Base-by-base conservation (phyloP, 306 rosid genomes). In the peach (Prunus persica) region DNA sequence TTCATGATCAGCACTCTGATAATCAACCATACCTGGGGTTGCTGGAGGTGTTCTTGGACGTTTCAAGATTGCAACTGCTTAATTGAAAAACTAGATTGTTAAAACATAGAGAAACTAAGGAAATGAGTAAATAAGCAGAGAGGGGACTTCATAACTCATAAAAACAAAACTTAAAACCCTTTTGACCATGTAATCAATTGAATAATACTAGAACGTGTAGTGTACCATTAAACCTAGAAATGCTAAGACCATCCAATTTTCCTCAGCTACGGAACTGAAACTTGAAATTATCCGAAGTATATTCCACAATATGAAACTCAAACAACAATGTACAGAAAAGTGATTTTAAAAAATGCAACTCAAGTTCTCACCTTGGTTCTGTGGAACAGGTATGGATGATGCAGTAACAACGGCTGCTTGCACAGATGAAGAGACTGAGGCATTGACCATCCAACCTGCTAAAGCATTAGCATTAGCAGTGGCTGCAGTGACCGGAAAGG, bases 381-480 rank as follows among this genome's bases (percentile, higher is more conserved):
- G 97, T 28, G 86, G 93, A 78, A 90, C 86, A 6, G 97, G 97
- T 46, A 90, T 87, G 77, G 89, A 80, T 75, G 96, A 87, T 83
- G 97, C 93, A 34, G 96, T 87, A 75, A 87, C 97, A 75, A 90
- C 97, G 65, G 97, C 90, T 50, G 97, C 97, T 86, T 93, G 97
- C 80, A 89, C 91, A 70, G 97, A 90, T 77, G 97, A 89, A 58
- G 97, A 83, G 83, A 91, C 92, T 60, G 97, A 86, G 73, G 97
- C 89, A 87, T 90, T 90, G 74, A 89, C 92, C 97, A 93, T 89
- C 97, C 97, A 90, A 78, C 97, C 96, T 22, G 94, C 90, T 82
- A 93, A 87, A 79, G 96, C 96, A 83, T 87, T 90, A 43, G 94
- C 80, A 85, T 87, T 90, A n/a, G 91, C 92, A 78, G 92, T 73